These are phyloP conservation scores for Boletus rubroflammeus DNA, from an alignment of 768 basidiomycete species.

Conservation along the genomic window DNA sequence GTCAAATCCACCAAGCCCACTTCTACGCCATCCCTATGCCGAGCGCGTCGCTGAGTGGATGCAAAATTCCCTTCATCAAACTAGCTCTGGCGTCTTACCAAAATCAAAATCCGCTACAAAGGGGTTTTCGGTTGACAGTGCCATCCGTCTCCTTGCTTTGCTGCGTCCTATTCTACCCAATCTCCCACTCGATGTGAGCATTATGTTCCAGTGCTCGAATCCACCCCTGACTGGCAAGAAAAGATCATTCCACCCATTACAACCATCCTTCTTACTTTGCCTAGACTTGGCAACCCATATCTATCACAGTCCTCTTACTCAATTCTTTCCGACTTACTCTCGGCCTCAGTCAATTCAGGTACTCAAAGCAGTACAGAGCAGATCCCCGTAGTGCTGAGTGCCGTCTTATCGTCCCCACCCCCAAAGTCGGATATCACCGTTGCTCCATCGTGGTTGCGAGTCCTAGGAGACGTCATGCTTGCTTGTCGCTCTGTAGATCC, in stretches of 20 bases:
- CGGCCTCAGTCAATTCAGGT: slow-evolving; percentile 48
- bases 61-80: slow-evolving; percentile 60
- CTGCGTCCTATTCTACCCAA: slow-evolving; percentile 57
- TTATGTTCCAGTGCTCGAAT: slow-evolving; percentile 3
- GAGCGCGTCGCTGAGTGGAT: slow-evolving; percentile 80
- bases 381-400: slow-evolving; percentile 58
- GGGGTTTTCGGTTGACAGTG: slow-evolving; percentile 61
- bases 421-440: slow-evolving; percentile 64
- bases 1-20: slow-evolving; percentile 70
- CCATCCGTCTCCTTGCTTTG: slow-evolving; percentile 74
- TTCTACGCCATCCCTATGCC: slow-evolving; percentile 81
- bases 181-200: slow-evolving; percentile 68
- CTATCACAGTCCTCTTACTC: slow-evolving; percentile 86
- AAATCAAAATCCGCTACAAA: slow-evolving; percentile 56
- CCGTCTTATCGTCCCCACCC: slow-evolving; percentile 67
- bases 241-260: slow-evolving; percentile 74
- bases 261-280: slow-evolving; percentile 70
- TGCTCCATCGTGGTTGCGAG: slow-evolving; percentile 73
- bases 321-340: slow-evolving; percentile 78
- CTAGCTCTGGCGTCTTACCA: slow-evolving; percentile 55
- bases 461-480: slow-evolving; percentile 70
- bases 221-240: slow-evolving; percentile 11
- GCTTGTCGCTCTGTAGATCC: slow-evolving; percentile 54
- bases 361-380: slow-evolving; percentile 49
- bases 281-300: slow-evolving; percentile 84